Percentiles rank a stretch among this genome's conserved stretches.
phyloP scores from a whole-genome alignment of 2,329 filamentous ascomycete genomes.

The Ambrosiella xylebori region DNA sequence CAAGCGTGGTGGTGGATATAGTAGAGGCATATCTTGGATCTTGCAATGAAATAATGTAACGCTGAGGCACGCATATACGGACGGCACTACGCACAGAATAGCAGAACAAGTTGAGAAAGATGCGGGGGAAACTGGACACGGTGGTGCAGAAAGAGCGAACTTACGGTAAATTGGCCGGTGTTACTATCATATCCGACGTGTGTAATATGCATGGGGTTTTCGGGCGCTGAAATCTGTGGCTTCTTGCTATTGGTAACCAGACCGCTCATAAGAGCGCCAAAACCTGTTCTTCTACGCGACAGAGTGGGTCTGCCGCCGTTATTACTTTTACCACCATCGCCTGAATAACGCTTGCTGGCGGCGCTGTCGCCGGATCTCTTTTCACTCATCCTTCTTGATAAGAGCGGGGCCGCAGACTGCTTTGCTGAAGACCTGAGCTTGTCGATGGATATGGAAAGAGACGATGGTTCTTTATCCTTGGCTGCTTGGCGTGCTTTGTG shows the following conservation, averaged over 20 bases:
- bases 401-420: slow-evolving; percentile 21
- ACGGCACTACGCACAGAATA: neutral
- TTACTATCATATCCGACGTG: slow-evolving; percentile 95
- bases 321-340: slow-evolving; percentile 52
- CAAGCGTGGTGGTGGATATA: neutral
- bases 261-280: slow-evolving; percentile 75
- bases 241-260: slow-evolving; percentile 71
- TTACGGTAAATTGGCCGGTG: slow-evolving; percentile 88
- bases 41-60: neutral
- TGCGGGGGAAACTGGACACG: neutral
- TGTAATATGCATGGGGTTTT: slow-evolving; percentile 94
- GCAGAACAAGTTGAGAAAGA: neutral
- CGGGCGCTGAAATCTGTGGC: slow-evolving; percentile 88
- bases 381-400: slow-evolving; percentile 35
- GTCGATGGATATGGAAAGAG: slow-evolving; percentile 38
- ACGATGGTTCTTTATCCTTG: slow-evolving; percentile 30
- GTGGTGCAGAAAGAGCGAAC: slow-evolving; percentile 21
- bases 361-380: slow-evolving; percentile 28
- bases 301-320: slow-evolving; percentile 28
- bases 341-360: slow-evolving; percentile 57
- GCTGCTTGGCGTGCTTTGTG: neutral
- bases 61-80: no score
- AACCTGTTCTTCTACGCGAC: slow-evolving; percentile 69
- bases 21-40: neutral
- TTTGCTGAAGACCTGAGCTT: slow-evolving; percentile 8